Evolutionary conservation across 495 filamentous ascomycete genomes (phyloP), one percentile per base, ranked within the genome.

Genomic region (Chaetomium cochliodes): DNA sequence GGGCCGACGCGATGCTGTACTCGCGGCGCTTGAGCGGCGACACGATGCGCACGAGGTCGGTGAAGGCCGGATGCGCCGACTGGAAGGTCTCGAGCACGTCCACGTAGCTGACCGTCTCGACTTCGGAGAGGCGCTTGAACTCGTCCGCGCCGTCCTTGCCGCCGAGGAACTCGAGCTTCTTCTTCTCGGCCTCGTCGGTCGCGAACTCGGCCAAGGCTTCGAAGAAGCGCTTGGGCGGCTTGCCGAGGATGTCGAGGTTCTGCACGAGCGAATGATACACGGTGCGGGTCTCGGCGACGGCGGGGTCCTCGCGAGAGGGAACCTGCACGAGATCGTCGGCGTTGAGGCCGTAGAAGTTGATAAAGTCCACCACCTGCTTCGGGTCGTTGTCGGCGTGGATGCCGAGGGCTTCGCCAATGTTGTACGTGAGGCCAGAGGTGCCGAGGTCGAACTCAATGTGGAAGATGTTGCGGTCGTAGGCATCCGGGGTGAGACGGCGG

Each of bases 381-480:
- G 86, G 80, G 73, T 98, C 88, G 75, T 98, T 98, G 78, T 98
- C 90, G 15, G 91, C 88, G 73, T 98, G 94, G 63, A 98, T 92
- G 67, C 94, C 94, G 12, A 98, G 88, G n/a, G 94, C 94, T 77
- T 98, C 96, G 59, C 94, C 94, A 73, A 98, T 98, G 67, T 96
- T 91, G 76, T 98, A 98, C 25, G 84, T 94, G 63, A 98, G 86
- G 51, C 92, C 92, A 42, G 92, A 94, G 69, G 87, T 79, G 55
- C 92, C 92, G 22, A 98, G 85, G 74, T 97, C 94, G 72, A 98
- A 98, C 77, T 98, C 94, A 68, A 98, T 98, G 80, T 98, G 94
- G 89, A 98, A 98, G 77, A 98, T 97, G 81, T 98, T 98, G 39
- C 94, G 91, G 74, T 97, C 93, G 75, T 98, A 98, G 13, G 89